Evolutionary conservation across 495 filamentous ascomycete genomes (phyloP), one percentile per base, ranked within the genome.

Genomic region (Penicillium subrubescens): DNA sequence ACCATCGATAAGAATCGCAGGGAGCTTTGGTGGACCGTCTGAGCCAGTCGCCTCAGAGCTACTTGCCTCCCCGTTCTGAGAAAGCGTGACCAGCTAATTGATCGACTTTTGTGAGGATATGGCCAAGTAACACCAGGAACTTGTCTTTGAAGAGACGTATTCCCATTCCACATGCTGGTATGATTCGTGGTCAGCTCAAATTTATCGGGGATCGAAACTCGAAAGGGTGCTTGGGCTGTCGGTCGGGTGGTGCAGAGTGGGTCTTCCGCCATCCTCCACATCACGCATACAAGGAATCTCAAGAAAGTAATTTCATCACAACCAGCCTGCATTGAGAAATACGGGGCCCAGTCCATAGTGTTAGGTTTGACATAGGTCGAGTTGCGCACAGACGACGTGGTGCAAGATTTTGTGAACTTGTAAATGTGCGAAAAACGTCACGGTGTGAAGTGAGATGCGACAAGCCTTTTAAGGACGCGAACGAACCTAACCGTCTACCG

Each of bases 1-100:
- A 48, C 44, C 44, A 48, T 48, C 44, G 44, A 48, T 48, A 48
- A 48, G 44, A 48, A 48, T 48, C 44, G 44, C 44, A 48, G 12
- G 44, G 44, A 48, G 44, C 44, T 7, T 48, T 48, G 44, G 44
- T 48, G 44, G 21, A 48, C 44, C 44, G 44, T 48, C 44, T 48
- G 44, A 48, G 44, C 44, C 44, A 48, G 44, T 48, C 44, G 44
- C 12, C 44, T 48, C 44, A 48, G 44, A 48, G 44, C 44, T 19
- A 48, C 44, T 48, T 48, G 44, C 44, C 44, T 48, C 44, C 44
- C 44, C 17, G 21, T 48, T 48, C 44, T 48, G 44, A 48, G 44
- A 31, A n/a, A n/a, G n/a, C n/a, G n/a, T n/a, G n/a, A n/a, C n/a
- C n/a, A n/a, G n/a, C n/a, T n/a, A n/a, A n/a, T 31, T 31, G 29